Conservation (phyloP, 371 early-diverging fungal species). For the Apophysomyces elegans region DNA sequence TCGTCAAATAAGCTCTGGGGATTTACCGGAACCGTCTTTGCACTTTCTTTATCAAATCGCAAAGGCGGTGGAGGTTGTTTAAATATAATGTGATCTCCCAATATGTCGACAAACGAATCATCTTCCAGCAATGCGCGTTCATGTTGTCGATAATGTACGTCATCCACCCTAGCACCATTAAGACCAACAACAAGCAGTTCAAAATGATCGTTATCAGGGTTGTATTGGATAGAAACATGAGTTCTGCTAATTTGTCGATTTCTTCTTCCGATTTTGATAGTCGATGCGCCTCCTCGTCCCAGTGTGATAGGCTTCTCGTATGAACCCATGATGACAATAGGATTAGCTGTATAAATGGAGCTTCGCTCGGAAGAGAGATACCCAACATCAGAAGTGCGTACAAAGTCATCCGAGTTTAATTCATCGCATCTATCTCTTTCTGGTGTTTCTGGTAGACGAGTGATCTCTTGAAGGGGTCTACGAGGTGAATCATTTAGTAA, state of each 20-base stretch:
- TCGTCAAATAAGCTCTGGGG: conserved; percentile 14
- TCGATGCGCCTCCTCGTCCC: conserved; percentile 60
- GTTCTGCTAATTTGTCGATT: conserved; percentile 64
- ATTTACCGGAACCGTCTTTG: background rate
- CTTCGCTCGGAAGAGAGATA: conserved; percentile 17
- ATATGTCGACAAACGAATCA: conserved; percentile 41
- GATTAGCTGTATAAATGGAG: conserved; percentile 5
- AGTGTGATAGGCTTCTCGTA: conserved; percentile 52
- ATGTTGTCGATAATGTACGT: conserved; percentile 38
- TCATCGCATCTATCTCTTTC: conserved; percentile 14
- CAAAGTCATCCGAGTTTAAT: conserved; percentile 44
- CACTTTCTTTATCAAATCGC: conserved; percentile 9
- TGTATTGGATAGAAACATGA: conserved; percentile 59
- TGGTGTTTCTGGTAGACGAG: conserved; percentile 24
- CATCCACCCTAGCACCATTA: conserved; percentile 54
- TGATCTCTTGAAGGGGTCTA: conserved; percentile 8
- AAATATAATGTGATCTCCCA: conserved; percentile 40
- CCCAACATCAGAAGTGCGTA: conserved; percentile 31
- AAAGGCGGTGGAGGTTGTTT: conserved; percentile 26
- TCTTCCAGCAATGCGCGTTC: conserved; percentile 33
- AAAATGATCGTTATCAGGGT: conserved; percentile 30
- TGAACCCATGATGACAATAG: conserved; percentile 43
- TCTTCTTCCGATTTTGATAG: conserved; percentile 60
- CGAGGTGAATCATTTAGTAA: background rate
- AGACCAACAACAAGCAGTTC: conserved; percentile 59